Evolutionary conservation across 257 asterid species (phyloP).

Genomic region (Nicotiana paniculata): DNA sequence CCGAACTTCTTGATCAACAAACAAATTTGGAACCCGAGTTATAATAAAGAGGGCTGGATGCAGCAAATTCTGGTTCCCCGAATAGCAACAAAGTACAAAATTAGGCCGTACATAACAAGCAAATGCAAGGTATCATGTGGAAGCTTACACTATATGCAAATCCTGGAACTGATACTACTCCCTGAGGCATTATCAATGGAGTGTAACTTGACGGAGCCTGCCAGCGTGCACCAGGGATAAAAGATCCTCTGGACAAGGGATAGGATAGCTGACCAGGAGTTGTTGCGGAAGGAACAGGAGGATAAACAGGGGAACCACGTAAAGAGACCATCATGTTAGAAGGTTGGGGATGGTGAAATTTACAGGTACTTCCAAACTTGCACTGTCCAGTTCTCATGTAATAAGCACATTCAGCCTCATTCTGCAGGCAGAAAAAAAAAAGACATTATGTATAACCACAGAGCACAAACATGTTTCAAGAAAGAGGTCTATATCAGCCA

Average conservation of each 20-base stretch:
- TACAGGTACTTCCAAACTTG: constrained; percentile 94
- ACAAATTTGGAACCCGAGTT: background rate
- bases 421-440: constrained; percentile 33
- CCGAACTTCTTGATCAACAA: background rate
- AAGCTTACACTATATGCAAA: constrained; percentile 72
- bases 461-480: constrained; percentile 1
- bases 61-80: background rate
- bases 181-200: constrained; percentile 86
- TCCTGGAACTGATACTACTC: constrained; percentile 80
- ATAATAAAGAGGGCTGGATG: background rate
- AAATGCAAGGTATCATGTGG: constrained; percentile 7
- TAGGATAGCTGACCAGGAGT: constrained; percentile 65
- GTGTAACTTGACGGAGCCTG: constrained; percentile 83
- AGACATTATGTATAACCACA: background rate
- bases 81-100: background rate
- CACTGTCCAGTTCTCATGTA: constrained; percentile 88
- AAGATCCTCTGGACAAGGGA: constrained; percentile 78
- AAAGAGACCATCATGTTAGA: constrained; percentile 83
- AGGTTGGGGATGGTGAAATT: constrained; percentile 95
- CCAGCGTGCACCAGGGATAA: constrained; percentile 85
- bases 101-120: background rate
- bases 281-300: constrained; percentile 73
- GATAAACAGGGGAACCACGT: constrained; percentile 89
- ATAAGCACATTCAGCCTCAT: constrained; percentile 82
- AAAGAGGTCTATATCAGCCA: background rate